Evolutionary conservation across 192 early-diverging fungal genomes (phyloP).

Genomic region (Nowakowskiella sp.): DNA sequence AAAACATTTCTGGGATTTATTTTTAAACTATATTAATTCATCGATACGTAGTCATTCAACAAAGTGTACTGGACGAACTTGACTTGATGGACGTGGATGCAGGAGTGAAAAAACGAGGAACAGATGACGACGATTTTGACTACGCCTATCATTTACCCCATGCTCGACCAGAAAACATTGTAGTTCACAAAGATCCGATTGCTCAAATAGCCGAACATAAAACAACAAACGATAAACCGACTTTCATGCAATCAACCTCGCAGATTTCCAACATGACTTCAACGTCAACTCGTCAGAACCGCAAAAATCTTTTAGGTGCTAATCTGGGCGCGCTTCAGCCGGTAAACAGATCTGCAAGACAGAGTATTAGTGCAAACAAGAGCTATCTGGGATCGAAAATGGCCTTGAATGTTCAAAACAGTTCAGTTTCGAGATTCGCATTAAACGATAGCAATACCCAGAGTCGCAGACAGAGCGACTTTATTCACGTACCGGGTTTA

Average conservation of each 20-base stretch:
- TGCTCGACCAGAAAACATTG: slow-evolving; percentile 27
- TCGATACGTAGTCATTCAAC: slow-evolving; percentile 34
- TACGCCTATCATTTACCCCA: slow-evolving; percentile 45
- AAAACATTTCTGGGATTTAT: not conserved
- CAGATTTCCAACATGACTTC: too few species aligned
- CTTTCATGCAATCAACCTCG: too few species aligned
- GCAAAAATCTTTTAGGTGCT: not conserved
- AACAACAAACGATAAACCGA: slow-evolving; percentile 9
- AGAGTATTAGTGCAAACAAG: too few species aligned
- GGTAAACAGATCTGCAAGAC: not conserved
- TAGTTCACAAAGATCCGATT: slow-evolving; percentile 25
- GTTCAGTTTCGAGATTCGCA: slow-evolving; percentile 9
- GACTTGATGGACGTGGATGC: slow-evolving; percentile 40
- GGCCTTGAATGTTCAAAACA: too few species aligned
- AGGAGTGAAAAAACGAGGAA: slow-evolving; percentile 23
- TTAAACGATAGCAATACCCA: not conserved
- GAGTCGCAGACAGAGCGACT: not conserved
- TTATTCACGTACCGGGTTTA: slow-evolving; percentile 3
- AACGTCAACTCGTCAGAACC: too few species aligned
- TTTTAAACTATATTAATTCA: too few species aligned
- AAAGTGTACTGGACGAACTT: slow-evolving; percentile 44
- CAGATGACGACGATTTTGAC: slow-evolving; percentile 41
- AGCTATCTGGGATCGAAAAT: too few species aligned
- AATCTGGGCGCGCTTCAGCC: not conserved
- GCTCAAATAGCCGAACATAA: slow-evolving; percentile 5